Evolutionary conservation across 1,284 basidiomycete species (phyloP), one percentile per base, ranked within the genome.

Genomic region (Rhodotorula sp.): DNA sequence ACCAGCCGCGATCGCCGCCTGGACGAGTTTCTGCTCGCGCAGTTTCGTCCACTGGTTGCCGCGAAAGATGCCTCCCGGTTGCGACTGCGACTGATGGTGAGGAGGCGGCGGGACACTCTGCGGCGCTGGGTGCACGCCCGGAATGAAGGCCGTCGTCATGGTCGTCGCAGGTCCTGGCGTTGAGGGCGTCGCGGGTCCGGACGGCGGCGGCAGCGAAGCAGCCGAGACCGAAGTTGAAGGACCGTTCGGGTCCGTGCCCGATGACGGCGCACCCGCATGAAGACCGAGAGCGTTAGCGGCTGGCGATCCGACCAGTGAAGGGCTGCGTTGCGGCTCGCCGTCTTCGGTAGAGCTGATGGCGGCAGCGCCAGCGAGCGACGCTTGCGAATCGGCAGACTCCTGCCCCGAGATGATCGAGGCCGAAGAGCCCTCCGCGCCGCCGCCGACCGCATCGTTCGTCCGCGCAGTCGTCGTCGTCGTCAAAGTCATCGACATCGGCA

Each of bases 41-140:
- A 20, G n/a, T 47, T 48, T 57, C 26, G 63, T 64, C 26, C 29
- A 64, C 46, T 64, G 63, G 43, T 64, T 64, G n/a, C 63, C 63
- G 43, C 63, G 52, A 43, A 12, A 12, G 39, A 43, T 12, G 10
- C 39, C 39, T 12, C 39, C 12, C n/a, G 23, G 58, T 4, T 20
- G 43, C 14, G n/a, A 20, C 5, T 26, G 58, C 23, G 23, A n/a
- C 15, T 18, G 34, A 5, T 34, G 23, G 14, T 20, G 58, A 47
- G n/a, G 39, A 43, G 10, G 10, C 8, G 39, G 10, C n/a, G 43
- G 43, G 58, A 47, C 23, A 43, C 18, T 20, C 23, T 12, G 26
- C 15, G 54, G 26, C 15, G 29, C 16, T 16, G 54, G 15, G 26
- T 43, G 39, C 39, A 43, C 10, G 39, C 39, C 39, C 39, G 39